Base-by-base conservation (phyloP, 257 asterid species). In the Ilex asprella region DNA sequence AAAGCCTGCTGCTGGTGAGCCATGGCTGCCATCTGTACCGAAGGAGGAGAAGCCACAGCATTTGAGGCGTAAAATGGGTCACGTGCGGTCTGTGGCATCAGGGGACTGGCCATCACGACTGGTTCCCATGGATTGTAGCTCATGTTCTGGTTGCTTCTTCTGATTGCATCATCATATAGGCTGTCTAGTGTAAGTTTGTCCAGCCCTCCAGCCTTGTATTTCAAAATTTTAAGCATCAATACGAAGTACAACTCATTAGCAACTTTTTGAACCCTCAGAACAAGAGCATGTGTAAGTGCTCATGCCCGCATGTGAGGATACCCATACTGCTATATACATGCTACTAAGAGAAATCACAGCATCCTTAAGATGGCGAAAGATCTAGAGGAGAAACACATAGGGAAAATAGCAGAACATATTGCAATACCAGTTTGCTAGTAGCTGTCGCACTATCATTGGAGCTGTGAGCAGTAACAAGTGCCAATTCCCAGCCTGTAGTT, bases 111-210 rank as follows among this genome's bases (percentile, higher is more conserved):
- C 67, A 72, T 72, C 31, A 87, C 81, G 54, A 73, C 72, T 69
- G 74, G 87, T 62, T 85, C 95, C 99, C 99, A 93, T 16, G 97
- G 99, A 63, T 85, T 89, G 83, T 93, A 87, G 73, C 96, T 85
- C 12, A 72, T 74, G 21, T 70, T 74, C 62, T 87, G 94, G 88
- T 73, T 89, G 70, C 63, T 85, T 79, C 88, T 83, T 86, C 96
- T 69, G 43, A 87, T 78, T 59, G 99, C 99, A 35, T 93, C 97
- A 31, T 93, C 99, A 51, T 93, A 89, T 57, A 93, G 80, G 77
- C 97, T 93, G 73, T 93, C 94, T 44, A 93, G 85, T 27, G 97
- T 87, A 55, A 93, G 96, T 54, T 63, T 64, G 76, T 93, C 99
- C 32, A 93, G 78, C 41, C 99, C 95, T 64, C 96, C 99, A 12